These are phyloP conservation scores for Coniochaeta sp. DNA, from an alignment of 2,329 filamentous ascomycete genomes.

Conservation along the genomic window DNA sequence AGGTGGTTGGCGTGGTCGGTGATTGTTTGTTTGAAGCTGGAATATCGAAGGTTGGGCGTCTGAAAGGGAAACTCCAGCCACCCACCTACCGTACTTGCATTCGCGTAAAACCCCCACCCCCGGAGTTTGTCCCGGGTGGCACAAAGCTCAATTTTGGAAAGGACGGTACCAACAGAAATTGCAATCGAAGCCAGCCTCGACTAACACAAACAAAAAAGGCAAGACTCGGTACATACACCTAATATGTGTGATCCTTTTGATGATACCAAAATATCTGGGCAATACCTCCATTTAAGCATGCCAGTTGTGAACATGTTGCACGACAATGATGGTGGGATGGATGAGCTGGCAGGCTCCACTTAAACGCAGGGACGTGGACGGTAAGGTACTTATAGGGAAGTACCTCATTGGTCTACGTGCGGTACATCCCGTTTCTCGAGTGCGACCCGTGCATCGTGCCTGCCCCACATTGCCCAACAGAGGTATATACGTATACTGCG, in stretches of 20 bases:
- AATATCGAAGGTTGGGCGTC: neutral
- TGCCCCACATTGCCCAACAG: too few species aligned
- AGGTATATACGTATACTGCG: neutral
- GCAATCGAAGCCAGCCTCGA: neutral
- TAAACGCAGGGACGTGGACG: neutral
- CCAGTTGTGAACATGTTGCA: neutral
- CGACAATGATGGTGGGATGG: neutral
- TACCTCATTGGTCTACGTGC: too few species aligned
- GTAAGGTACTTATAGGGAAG: too few species aligned
- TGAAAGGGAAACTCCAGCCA: neutral
- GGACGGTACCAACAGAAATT: neutral
- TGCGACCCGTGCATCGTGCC: too few species aligned
- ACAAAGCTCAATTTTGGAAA: neutral
- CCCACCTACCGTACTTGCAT: too few species aligned
- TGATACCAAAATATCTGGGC: neutral
- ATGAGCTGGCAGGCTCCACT: neutral
- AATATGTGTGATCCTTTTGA: neutral
- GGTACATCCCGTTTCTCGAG: too few species aligned
- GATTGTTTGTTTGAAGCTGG: neutral
- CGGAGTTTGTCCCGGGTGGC: neutral
- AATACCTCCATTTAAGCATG: neutral
- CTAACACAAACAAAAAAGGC: neutral
- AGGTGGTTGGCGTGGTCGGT: slow-evolving; percentile 1
- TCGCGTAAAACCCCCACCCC: neutral
- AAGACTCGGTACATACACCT: neutral